A percentile compares a stretch with the other conserved stretches of the same genome.
Evolutionary conservation across 495 filamentous ascomycete genomes (phyloP).

Genomic region (Penicillium paradoxum): DNA sequence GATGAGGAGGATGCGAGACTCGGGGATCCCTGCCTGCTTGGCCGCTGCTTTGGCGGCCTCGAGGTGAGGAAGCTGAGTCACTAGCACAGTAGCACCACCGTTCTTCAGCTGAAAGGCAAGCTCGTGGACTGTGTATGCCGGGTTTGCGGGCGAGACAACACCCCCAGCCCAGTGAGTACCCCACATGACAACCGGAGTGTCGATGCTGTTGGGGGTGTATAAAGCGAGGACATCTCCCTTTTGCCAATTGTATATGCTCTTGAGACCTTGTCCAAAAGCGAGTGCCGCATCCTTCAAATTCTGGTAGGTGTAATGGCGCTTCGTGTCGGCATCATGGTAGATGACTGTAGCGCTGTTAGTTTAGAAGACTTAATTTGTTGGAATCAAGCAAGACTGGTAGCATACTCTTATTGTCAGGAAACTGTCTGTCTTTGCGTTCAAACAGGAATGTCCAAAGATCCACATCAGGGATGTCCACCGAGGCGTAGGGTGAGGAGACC

Average conservation of each 20-base stretch:
- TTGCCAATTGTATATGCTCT: constrained; percentile 64
- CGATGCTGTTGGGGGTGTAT: constrained; percentile 70
- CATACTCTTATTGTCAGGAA: constrained; percentile 51
- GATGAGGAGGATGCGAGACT: constrained; percentile 64
- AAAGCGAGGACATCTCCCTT: constrained; percentile 74
- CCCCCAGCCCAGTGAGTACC: constrained; percentile 84
- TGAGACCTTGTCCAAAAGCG: constrained; percentile 76
- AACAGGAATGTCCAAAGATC: constrained; percentile 79
- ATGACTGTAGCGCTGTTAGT: constrained; percentile 66
- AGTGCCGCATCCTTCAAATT: constrained; percentile 58
- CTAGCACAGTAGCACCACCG: constrained; percentile 68
- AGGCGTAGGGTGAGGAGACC: too few relatives aligned
- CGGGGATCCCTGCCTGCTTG: constrained; percentile 57
- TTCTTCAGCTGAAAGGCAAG: constrained; percentile 84
- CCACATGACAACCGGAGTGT: constrained; percentile 66
- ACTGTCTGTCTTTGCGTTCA: constrained; percentile 64
- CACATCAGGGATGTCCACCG: constrained; percentile 39
- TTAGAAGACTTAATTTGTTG: too few relatives aligned
- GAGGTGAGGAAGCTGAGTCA: constrained; percentile 63
- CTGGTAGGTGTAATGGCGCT: constrained; percentile 67
- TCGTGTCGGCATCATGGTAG: constrained; percentile 70
- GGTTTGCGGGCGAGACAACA: constrained; percentile 76
- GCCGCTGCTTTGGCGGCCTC: constrained; percentile 65
- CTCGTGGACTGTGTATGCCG: constrained; percentile 79
- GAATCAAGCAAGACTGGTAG: background rate